A percentile compares a stretch with the other conserved stretches of the same genome.
Conservation (phyloP, 495 filamentous ascomycete genomes). For the Lepidopterella palustris region DNA sequence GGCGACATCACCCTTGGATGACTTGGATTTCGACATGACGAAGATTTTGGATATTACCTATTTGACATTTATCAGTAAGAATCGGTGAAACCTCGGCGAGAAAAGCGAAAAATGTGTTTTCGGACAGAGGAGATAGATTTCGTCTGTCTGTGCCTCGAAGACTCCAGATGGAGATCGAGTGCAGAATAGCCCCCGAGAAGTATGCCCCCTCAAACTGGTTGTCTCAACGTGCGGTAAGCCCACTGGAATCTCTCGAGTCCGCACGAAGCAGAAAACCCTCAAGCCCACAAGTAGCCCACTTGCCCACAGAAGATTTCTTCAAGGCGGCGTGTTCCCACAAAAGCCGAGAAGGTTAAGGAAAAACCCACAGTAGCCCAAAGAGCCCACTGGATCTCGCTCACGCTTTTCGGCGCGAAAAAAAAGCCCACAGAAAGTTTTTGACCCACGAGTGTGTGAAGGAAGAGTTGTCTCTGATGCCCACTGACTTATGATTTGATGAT, state of each 20-base stretch:
- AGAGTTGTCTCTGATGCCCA: slow-evolving; percentile 27
- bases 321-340: slow-evolving; percentile 42
- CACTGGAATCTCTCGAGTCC: slow-evolving; percentile 30
- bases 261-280: slow-evolving; percentile 27
- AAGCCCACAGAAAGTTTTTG: slow-evolving; percentile 3
- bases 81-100: too few relatives aligned
- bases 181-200: slow-evolving; percentile 3
- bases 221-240: slow-evolving; percentile 30
- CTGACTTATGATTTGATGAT: slow-evolving; percentile 28
- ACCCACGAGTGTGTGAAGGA: slow-evolving; percentile 26
- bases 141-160: not conserved
- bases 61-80: slow-evolving; percentile 21
- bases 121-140: not conserved
- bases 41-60: slow-evolving; percentile 3
- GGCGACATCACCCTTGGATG: slow-evolving; percentile 18
- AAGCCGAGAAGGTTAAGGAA: slow-evolving; percentile 31
- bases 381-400: slow-evolving; percentile 23
- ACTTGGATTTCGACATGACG: slow-evolving; percentile 25
- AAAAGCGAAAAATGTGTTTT: not conserved
- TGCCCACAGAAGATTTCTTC: slow-evolving; percentile 34
- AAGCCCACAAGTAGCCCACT: slow-evolving; percentile 36
- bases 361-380: slow-evolving; percentile 30
- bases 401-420: slow-evolving; percentile 18
- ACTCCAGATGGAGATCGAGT: slow-evolving; percentile 4
- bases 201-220: slow-evolving; percentile 24